These are phyloP conservation scores for Lasiodiplodia hormozganensis DNA, from an alignment of 2,329 filamentous ascomycete genomes.

Conservation along the genomic window DNA sequence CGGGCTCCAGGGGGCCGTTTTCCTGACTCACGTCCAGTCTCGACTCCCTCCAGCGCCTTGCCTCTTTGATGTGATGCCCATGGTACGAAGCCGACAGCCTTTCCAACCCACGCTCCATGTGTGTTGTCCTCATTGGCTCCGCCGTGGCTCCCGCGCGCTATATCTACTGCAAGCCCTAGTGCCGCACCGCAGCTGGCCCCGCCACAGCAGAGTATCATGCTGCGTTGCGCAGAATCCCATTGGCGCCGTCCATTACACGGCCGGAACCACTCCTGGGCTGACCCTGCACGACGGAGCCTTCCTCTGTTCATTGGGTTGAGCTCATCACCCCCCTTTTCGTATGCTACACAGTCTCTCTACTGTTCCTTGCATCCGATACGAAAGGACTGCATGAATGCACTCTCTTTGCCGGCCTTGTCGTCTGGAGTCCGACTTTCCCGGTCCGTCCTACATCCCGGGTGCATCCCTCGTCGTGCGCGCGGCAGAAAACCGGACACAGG, in stretches of 20 bases:
- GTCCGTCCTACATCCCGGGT: neutral
- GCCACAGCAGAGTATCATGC: conserved; percentile 9
- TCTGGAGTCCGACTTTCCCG: neutral
- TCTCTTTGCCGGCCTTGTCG: neutral
- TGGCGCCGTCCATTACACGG: neutral
- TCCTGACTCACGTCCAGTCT: conserved; percentile 6
- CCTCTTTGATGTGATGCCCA: neutral
- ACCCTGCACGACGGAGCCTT: neutral
- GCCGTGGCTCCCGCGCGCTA: neutral
- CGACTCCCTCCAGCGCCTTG: neutral
- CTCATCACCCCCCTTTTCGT: neutral
- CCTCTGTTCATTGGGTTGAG: neutral
- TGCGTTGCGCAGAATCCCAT: conserved; percentile 3
- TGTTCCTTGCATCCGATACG: neutral
- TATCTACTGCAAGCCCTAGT: conserved; percentile 9
- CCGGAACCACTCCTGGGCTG: neutral
- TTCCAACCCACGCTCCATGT: neutral
- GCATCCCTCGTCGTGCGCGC: neutral
- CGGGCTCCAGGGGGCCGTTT: neutral
- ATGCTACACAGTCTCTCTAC: neutral
- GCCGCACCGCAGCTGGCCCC: conserved; percentile 2
- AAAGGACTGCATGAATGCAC: neutral
- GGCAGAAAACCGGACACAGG: neutral
- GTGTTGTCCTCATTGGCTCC: neutral
- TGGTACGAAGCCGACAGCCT: neutral